phyloP scores from a whole-genome alignment of 108 stramenopile genomes.

The Stephanodiscus minutulus region DNA sequence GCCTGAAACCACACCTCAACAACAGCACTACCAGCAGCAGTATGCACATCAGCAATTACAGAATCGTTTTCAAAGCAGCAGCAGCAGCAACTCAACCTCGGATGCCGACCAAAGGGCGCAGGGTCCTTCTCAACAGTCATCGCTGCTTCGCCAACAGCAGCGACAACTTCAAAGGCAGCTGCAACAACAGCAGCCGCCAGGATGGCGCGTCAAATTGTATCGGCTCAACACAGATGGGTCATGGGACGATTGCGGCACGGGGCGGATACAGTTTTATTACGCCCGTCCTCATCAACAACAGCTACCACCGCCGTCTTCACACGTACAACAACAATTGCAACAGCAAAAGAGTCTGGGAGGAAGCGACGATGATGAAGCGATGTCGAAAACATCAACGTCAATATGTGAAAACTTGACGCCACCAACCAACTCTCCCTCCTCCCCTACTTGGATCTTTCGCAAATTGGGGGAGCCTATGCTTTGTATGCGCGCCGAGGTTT shows the following conservation, averaged over 20 bases:
- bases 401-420: conserved; percentile 1
- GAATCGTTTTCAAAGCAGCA: background rate
- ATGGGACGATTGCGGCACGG: conserved; percentile 92
- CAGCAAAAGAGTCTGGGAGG: background rate
- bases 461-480: conserved; percentile 82
- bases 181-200: conserved; percentile 60
- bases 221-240: conserved; percentile 83
- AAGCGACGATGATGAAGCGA: background rate
- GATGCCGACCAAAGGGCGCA: background rate
- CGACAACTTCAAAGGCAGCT: background rate
- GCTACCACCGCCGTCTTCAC: conserved; percentile 9
- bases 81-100: background rate
- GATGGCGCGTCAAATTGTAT: conserved; percentile 91
- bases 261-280: conserved; percentile 77
- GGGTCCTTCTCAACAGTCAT: background rate
- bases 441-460: conserved; percentile 47
- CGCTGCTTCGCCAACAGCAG: background rate
- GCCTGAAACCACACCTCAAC: background rate
- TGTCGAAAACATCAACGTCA: background rate
- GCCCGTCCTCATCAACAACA: conserved; percentile 20
- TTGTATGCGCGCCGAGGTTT: conserved; percentile 80
- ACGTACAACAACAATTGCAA: background rate
- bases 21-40: background rate
- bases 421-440: conserved; percentile 3
- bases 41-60: conserved; percentile 3